Evolutionary conservation across 169 alveolate species (phyloP).

Genomic region (Theileria annulata): DNA sequence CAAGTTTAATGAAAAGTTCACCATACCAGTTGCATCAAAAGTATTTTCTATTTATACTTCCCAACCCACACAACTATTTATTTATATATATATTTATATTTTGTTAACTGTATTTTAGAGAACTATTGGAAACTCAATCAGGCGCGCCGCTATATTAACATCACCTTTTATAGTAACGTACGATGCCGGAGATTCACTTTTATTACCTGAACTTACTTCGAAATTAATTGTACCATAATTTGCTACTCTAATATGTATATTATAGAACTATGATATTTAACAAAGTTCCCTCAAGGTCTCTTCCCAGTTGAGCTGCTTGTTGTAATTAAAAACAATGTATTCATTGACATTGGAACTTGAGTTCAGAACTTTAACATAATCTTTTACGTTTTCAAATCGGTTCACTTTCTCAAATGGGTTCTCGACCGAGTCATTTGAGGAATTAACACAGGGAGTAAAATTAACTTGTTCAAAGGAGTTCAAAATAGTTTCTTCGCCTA

Average conservation of each 20-base stretch:
- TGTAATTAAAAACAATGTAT: constrained; percentile 56
- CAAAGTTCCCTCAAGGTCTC: constrained; percentile 27
- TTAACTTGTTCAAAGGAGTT: background rate
- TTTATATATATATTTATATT: background rate
- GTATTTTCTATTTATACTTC: background rate
- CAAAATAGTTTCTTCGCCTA: background rate
- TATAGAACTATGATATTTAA: background rate
- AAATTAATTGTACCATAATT: constrained; percentile 15
- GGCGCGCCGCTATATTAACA: constrained; percentile 28
- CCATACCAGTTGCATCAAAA: constrained; percentile 27
- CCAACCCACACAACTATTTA: background rate
- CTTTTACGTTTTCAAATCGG: constrained; percentile 2
- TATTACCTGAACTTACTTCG: constrained; percentile 47
- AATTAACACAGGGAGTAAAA: background rate
- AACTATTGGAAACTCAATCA: constrained; percentile 31
- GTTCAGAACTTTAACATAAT: background rate
- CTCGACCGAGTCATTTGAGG: background rate
- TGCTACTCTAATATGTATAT: background rate
- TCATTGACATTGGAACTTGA: constrained; percentile 32
- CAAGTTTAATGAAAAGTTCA: constrained; percentile 29
- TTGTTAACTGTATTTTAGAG: constrained; percentile 3
- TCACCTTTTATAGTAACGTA: constrained; percentile 54
- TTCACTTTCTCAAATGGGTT: background rate
- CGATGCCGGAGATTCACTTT: constrained; percentile 60
- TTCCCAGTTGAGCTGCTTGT: constrained; percentile 40